Conservation (phyloP, 75 land plant genomes). For the Pinus taeda region DNA sequence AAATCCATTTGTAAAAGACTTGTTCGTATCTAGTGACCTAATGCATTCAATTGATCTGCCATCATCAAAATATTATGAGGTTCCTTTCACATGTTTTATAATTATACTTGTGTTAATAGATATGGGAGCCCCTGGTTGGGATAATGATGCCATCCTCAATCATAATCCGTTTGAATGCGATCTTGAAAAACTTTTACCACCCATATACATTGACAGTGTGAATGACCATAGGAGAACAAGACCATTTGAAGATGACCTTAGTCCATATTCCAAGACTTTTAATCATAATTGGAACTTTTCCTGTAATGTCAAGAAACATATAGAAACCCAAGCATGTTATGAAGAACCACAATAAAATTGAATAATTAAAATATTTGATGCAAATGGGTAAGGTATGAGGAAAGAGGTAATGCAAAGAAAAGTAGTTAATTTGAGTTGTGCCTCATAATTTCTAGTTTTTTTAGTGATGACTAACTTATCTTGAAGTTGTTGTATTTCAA, state of each 20-base stretch:
- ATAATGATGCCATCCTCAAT: constrained; percentile 29
- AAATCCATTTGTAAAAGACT: constrained; percentile 38
- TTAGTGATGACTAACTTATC: constrained; percentile 87
- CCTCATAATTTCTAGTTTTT: constrained; percentile 80
- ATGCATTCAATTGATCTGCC: constrained; percentile 19
- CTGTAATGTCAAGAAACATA: constrained; percentile 24
- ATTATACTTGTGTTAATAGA: constrained; percentile 34
- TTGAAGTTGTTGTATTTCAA: constrained; percentile 96
- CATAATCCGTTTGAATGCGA: constrained; percentile 45
- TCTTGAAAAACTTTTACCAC: constrained; percentile 50
- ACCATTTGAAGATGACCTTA: constrained; percentile 36
- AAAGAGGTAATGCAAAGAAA: background rate
- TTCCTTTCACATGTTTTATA: constrained; percentile 53
- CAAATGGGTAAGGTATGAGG: background rate
- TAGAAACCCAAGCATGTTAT: constrained; percentile 5
- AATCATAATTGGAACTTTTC: constrained; percentile 89
- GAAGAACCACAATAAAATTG: background rate
- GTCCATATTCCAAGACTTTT: constrained; percentile 81
- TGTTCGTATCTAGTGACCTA: constrained; percentile 31
- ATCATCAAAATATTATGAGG: constrained; percentile 82
- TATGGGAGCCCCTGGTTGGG: constrained; percentile 35
- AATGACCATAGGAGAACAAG: constrained; percentile 22
- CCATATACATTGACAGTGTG: constrained; percentile 36
- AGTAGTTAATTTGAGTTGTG: constrained; percentile 63
- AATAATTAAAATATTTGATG: constrained; percentile 4